Evolutionary conservation across 768 basidiomycete genomes (phyloP).

Genomic region (Clavulina sp.): DNA sequence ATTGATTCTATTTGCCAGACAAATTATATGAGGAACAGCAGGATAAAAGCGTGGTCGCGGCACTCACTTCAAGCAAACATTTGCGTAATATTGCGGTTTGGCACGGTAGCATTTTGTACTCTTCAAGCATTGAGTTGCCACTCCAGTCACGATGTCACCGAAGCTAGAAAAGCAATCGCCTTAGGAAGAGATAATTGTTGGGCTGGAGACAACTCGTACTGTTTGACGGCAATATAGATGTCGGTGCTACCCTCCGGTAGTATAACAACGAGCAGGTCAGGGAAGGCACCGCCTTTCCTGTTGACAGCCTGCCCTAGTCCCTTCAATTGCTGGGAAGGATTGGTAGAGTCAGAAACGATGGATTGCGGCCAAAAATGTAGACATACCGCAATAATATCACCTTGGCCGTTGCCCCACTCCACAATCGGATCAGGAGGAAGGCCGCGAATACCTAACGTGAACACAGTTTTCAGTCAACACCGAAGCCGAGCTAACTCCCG

Average conservation of each 20-base stretch:
- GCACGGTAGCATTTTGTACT: slow-evolving; percentile 44
- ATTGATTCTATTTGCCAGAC: slow-evolving; percentile 36
- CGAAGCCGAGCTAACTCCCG: not conserved
- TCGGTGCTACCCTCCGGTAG: slow-evolving; percentile 62
- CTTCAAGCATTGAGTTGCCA: slow-evolving; percentile 67
- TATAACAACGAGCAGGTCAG: slow-evolving; percentile 45
- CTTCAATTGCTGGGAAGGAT: slow-evolving; percentile 28
- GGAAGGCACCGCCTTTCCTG: slow-evolving; percentile 24
- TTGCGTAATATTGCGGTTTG: slow-evolving; percentile 64
- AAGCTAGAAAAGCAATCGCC: slow-evolving; percentile 29
- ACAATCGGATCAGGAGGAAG: slow-evolving; percentile 28
- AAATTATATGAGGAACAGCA: slow-evolving; percentile 33
- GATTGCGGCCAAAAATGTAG: not conserved
- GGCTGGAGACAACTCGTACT: slow-evolving; percentile 29
- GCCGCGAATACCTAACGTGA: slow-evolving; percentile 22
- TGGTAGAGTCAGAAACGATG: not conserved
- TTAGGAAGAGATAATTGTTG: not conserved
- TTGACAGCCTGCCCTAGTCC: slow-evolving; percentile 31
- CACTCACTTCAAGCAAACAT: slow-evolving; percentile 58
- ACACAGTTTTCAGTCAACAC: not conserved
- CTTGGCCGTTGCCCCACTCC: slow-evolving; percentile 41
- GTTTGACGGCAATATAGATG: slow-evolving; percentile 60
- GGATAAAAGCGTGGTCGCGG: too few species aligned
- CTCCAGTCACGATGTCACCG: slow-evolving; percentile 49
- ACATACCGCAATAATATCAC: slow-evolving; percentile 30